phyloP scores from a whole-genome alignment of 2,329 filamentous ascomycete species.

The Pestalotiopsis sp. region DNA sequence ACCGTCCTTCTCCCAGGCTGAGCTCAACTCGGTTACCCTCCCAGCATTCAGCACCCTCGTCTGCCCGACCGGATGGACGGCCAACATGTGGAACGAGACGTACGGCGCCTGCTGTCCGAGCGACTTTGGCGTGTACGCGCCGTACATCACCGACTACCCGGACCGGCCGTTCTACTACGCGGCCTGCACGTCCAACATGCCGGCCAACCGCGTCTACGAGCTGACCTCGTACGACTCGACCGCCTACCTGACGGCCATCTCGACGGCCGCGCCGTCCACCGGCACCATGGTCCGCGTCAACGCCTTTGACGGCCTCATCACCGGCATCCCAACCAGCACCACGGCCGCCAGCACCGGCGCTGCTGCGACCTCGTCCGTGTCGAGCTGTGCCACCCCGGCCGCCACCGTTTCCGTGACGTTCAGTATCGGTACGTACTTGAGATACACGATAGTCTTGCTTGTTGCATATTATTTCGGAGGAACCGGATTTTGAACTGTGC shows the following conservation, averaged over 20 bases:
- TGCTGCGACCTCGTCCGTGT: background rate
- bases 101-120: background rate
- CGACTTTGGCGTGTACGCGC: background rate
- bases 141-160: background rate
- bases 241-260: background rate
- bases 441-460: too few species aligned
- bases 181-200: background rate
- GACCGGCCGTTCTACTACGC: background rate
- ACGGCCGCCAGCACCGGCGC: background rate
- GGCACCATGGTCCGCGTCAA: background rate
- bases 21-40: background rate
- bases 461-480: too few species aligned
- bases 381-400: background rate
- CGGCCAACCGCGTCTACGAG: background rate
- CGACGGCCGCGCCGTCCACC: background rate
- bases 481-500: too few species aligned
- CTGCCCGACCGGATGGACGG: background rate
- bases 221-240: background rate
- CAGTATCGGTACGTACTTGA: too few species aligned
- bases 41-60: background rate
- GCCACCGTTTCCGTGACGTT: background rate
- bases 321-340: background rate
- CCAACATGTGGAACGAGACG: background rate
- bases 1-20: background rate
- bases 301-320: background rate